Base-by-base conservation (phyloP, 139 green algal species). In the Trebouxia sp. region DNA sequence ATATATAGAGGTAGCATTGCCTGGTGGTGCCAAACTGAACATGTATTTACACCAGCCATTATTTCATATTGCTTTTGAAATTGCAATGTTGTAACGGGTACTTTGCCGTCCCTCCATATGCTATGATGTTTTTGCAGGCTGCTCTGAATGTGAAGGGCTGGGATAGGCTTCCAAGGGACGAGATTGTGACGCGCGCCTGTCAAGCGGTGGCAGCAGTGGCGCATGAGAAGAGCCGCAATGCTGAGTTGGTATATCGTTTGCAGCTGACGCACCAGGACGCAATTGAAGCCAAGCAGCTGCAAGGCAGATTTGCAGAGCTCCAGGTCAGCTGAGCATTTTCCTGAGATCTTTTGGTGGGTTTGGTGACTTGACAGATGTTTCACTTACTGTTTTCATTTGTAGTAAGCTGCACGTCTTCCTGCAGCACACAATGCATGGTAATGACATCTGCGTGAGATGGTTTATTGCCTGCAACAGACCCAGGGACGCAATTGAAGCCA, bases 391-490 rank as follows among this genome's bases (percentile, higher is more conserved):
- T 22, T 62, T 62, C 51, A n/a, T n/a, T n/a, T n/a, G n/a, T n/a
- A n/a, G n/a, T n/a, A n/a, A n/a, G n/a, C n/a, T n/a, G n/a, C n/a
- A n/a, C n/a, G n/a, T n/a, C n/a, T n/a, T n/a, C n/a, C n/a, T n/a
- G n/a, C n/a, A n/a, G n/a, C n/a, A n/a, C n/a, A n/a, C n/a, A n/a
- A n/a, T n/a, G n/a, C n/a, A n/a, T n/a, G n/a, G n/a, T n/a, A n/a
- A n/a, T n/a, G n/a, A n/a, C n/a, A n/a, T n/a, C n/a, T n/a, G n/a
- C n/a, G n/a, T 32, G 74, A 79, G 47, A 45, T 79, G 74, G 74
- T 79, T 45, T 39, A 92, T 66, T 62, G 87, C 24, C 85, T 92
- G 82, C 85, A 90, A 84, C 86, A 92, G 84, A 79, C 91, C 78
- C 89, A 93, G 28, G 26, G 47, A 79, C 32, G 47, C 30, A n/a